Conservation (phyloP, 148 eudicot genomes). For the Cornus suecica region DNA sequence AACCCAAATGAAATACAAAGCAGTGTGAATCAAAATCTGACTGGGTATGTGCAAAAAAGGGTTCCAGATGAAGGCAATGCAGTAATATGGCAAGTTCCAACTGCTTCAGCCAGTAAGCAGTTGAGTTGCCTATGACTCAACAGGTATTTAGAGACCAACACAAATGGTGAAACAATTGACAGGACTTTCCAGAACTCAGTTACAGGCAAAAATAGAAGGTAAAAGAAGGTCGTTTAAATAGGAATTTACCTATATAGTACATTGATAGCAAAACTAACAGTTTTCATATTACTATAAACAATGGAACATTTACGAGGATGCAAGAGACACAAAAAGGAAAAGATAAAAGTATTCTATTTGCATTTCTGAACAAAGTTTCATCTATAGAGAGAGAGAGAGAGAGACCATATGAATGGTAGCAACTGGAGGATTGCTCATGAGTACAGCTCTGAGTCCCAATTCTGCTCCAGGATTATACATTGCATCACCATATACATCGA, state of each 20-base stretch:
- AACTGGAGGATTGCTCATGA: conserved; percentile 61
- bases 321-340: background rate
- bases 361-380: background rate
- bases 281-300: too few species aligned
- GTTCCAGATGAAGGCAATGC: background rate
- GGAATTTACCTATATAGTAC: too few species aligned
- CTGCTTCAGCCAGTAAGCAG: background rate
- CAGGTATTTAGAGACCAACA: background rate
- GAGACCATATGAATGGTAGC: conserved; percentile 54
- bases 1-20: background rate
- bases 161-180: background rate
- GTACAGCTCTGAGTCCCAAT: conserved; percentile 60
- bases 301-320: too few species aligned
- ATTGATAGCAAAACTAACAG: too few species aligned
- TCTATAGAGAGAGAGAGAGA: conserved; percentile 11
- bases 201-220: background rate
- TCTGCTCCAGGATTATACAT: conserved; percentile 36
- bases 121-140: background rate
- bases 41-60: too few species aligned
- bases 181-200: background rate
- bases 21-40: background rate
- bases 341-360: background rate
- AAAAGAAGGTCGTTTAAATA: too few species aligned
- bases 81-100: background rate
- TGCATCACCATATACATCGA: conserved; percentile 26